Evolutionary conservation across 805 yeast genomes (phyloP), one percentile per base, ranked within the genome.

Genomic region (Sugiyamaella boreocaroliniensis): DNA sequence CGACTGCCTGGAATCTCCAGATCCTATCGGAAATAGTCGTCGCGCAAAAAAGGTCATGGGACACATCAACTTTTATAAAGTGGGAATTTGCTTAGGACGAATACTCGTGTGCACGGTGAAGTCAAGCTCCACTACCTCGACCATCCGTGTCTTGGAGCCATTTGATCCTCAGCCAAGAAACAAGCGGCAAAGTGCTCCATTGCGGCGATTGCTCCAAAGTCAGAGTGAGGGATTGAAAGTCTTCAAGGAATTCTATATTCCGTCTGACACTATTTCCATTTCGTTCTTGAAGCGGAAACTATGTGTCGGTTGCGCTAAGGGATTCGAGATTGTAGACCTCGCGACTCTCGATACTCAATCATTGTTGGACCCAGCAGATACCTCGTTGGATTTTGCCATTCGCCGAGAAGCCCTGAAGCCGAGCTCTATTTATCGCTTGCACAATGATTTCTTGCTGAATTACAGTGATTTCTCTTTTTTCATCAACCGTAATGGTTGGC

Each of bases 341-440:
- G 86, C 85, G 55, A 87, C 85, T 50, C 85, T 87, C 54, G 86
- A 83, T 55, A 89, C 86, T 69, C 97, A 93, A 69, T 82, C 93
- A 9, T 78, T 93, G 49, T 74, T 93, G 61, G 98, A 93, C 71
- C 97, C 96, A n/a, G 99, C 98, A 0, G 99, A 93, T 65, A 95
- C 98, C 0, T 89, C 97, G 16, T 75, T 93, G 50, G 99, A 93
- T 64, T 93, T 93, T 73, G 97, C 93, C 12, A 87, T 82, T 53
- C 86, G 81, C 55, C 76, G 85, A 55, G 96, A 89, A 67, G 81
- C 82, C 1, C 77, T 92, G 55, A 86, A 87, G 63, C 99, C 99
- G 16, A 79, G 89, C 68, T 89, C 95, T 4, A 89, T 93, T 55
- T 95, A 92, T 67, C 79, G 96, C 56, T 82, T 93, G 53, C 93